Percentiles rank a stretch among this genome's conserved stretches.
Evolutionary conservation across 352 stramenopile species (phyloP).

Genomic region (Aphanomyces euteiches): DNA sequence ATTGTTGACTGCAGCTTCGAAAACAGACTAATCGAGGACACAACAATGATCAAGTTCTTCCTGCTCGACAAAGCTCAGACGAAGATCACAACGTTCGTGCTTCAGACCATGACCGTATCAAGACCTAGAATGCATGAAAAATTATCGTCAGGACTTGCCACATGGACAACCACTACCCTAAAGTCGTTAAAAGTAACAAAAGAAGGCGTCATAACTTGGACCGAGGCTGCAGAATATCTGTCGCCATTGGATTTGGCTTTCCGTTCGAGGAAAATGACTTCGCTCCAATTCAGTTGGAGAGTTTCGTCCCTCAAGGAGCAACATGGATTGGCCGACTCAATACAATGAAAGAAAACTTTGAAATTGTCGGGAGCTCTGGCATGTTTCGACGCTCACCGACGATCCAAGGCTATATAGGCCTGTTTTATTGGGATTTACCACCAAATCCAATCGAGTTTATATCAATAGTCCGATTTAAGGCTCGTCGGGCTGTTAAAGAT

Average conservation of each 20-base stretch:
- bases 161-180: no score
- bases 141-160: background rate
- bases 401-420: background rate
- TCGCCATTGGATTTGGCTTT: background rate
- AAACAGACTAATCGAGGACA: no score
- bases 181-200: no score
- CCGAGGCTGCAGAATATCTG: background rate
- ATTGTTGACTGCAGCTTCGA: no score
- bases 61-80: no score
- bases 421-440: background rate
- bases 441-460: background rate
- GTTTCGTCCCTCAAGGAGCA: background rate
- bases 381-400: background rate
- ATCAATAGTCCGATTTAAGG: background rate
- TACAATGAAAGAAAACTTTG: background rate
- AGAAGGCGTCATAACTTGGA: background rate
- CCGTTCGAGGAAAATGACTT: background rate
- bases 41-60: no score
- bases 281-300: background rate
- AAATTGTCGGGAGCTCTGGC: background rate
- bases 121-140: background rate
- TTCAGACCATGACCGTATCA: no score
- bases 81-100: no score
- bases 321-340: background rate
- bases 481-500: slow-evolving; percentile 1